Percentiles rank a stretch among this genome's conserved stretches.
Conservation (phyloP, 2,329 filamentous ascomycete genomes). For the Penicillium sp. region DNA sequence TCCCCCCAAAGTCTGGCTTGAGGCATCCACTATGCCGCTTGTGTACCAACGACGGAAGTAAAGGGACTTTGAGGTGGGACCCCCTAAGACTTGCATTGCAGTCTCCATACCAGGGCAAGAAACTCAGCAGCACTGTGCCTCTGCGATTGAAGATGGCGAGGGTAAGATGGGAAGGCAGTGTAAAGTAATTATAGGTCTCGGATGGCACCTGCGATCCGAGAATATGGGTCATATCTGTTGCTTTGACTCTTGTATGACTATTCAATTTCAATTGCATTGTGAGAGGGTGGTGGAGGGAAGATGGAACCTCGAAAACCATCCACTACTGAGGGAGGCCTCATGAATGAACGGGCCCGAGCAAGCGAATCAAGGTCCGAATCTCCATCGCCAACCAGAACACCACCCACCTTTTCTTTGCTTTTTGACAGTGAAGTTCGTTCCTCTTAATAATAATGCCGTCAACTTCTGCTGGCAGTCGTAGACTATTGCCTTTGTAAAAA, state of each 20-base stretch:
- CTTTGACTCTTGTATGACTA: not conserved
- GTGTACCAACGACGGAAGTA: slow-evolving; percentile 12
- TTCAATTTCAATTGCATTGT: slow-evolving; percentile 12
- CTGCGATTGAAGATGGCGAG: not conserved
- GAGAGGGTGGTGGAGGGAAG: slow-evolving; percentile 4
- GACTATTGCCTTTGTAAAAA: not conserved
- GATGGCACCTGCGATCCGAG: not conserved
- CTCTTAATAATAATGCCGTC: not conserved
- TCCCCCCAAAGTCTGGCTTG: slow-evolving; percentile 4
- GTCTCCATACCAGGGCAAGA: slow-evolving; percentile 7
- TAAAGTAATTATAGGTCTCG: not conserved
- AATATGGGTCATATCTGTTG: not conserved
- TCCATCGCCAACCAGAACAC: slow-evolving; percentile 19
- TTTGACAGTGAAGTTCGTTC: not conserved
- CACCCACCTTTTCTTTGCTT: slow-evolving; percentile 15
- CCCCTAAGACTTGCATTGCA: slow-evolving; percentile 6
- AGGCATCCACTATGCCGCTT: slow-evolving; percentile 14
- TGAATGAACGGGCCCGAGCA: slow-evolving; percentile 21
- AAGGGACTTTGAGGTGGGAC: slow-evolving; percentile 11
- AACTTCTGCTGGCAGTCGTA: not conserved
- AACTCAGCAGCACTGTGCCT: slow-evolving; percentile 1
- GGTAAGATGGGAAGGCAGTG: not conserved
- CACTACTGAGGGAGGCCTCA: not conserved
- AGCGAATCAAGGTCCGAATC: slow-evolving; percentile 25
- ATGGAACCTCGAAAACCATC: slow-evolving; percentile 5